Base-by-base conservation (phyloP, 805 yeast species). In the Zygoascus biomembranicola region DNA sequence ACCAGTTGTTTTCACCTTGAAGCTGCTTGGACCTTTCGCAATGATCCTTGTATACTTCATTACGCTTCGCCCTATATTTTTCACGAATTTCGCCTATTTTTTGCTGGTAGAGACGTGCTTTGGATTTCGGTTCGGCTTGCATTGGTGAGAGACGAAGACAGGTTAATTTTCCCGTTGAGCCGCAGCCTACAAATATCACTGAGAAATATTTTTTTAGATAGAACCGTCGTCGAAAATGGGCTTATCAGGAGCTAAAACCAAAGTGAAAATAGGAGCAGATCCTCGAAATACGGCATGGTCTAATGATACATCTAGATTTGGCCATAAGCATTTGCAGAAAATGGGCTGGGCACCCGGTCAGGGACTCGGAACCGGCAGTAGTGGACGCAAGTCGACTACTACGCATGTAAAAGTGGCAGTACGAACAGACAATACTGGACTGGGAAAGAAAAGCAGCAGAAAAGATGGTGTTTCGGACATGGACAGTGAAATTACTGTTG, bases 261-360 rank as follows among this genome's bases (percentile, higher is more conserved):
- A 87, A 64, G 95, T 87, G 63, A 78, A 94, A 63, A 85, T 90
- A 66, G 97, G 98, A 10, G 70, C 77, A 39, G 99, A 92, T 71
- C 99, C 99, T 16, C 75, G 98, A 64, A 92, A 92, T 64, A 90
- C 97, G 1, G 79, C 82, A 57, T 92, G 99, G 99, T 85, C 97
- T 26, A 89, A 89, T 64, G 87, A 72, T 57, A 65, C 60, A 23
- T 56, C 55, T 3, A 72, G 96, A 50, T 92, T 92, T 64, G 99
- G 99, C 0, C 97, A 87, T 66, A 80, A 85, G 63, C 90, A 90
- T 68, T 68, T 92, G 55, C 81, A 81, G 57, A 84, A 80, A 60
- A 73, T 84, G 65, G 99, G 99, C 16, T 92, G 99, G 99, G 77
- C 74, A 51, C 96, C 95, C 1, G 99, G 99, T 18, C 72, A 74